Conservation (phyloP, 2,329 filamentous ascomycete genomes). For the Knufia petricola region DNA sequence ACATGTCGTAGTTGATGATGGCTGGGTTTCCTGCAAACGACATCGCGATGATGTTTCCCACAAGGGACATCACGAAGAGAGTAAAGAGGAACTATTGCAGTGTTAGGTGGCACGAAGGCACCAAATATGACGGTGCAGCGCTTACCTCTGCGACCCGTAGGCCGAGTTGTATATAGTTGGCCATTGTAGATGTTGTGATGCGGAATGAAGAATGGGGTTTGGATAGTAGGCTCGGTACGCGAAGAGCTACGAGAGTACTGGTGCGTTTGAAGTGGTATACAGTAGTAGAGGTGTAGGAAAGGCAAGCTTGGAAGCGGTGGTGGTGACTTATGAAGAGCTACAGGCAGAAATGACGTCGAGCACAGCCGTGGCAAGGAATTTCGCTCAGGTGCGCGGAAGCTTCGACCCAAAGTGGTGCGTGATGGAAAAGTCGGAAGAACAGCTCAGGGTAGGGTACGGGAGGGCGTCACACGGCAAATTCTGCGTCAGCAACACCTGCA, state of each 20-base stretch:
- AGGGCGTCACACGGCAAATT: constrained; percentile 6
- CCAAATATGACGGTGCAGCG: too few species aligned
- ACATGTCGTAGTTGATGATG: constrained; percentile 48
- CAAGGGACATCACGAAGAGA: constrained; percentile 50
- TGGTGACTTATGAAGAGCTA: constrained; percentile 3
- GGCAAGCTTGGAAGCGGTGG: background rate
- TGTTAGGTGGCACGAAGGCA: too few species aligned
- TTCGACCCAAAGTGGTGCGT: background rate
- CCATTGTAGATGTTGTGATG: constrained; percentile 32
- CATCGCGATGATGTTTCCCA: constrained; percentile 53
- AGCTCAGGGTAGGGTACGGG: background rate
- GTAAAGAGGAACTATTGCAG: constrained; percentile 54
- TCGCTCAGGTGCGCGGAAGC: background rate
- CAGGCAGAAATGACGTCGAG: constrained; percentile 3
- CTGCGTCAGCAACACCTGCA: background rate
- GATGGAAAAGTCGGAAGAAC: constrained; percentile 8
- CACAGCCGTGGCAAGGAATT: constrained; percentile 1
- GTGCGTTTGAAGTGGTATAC: background rate
- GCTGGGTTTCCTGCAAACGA: constrained; percentile 45
- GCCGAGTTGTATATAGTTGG: constrained; percentile 31
- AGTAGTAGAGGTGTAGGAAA: background rate
- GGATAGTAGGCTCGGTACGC: background rate
- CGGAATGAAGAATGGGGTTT: background rate
- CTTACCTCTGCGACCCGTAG: constrained; percentile 35
- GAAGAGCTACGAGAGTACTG: background rate